Base-by-base conservation (phyloP, 768 basidiomycete species). In the Mycena albidolilacea region DNA sequence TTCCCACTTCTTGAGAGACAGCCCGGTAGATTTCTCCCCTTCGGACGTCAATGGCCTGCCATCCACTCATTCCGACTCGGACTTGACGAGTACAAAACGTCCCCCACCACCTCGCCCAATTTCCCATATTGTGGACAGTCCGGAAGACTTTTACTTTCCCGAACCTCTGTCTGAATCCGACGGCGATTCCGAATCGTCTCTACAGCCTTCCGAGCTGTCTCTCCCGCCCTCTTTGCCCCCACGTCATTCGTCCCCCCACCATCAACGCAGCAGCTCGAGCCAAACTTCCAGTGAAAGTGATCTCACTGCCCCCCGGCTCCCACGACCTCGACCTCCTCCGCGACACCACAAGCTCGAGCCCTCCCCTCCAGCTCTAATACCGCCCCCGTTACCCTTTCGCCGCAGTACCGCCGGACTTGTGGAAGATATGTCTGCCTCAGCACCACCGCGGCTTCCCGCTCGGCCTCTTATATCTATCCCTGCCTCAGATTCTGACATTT, bases 341-440 rank as follows among this genome's bases (percentile, higher is more conserved):
- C 78, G 84, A 59, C 80, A 81, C 37, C 80, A 78, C 59, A 74
- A 69, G 17, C 64, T 70, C 23, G 74, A 79, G 71, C 64, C 79
- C 61, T 73, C 79, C 72, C 66, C 23, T 54, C 52, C 80, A 73
- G 12, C 75, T 69, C 58, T 72, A 19, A 73, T 81, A 37, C 85
- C 41, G 14, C 86, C 90, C 10, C 88, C 88, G 10, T 81, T 88
- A 37, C 89, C 89, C 17, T 75, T 82, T 9, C 86, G 90, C 57
- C 82, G 86, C 23, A 78, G 74, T 59, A 84, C 81, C 6, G 62
- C 79, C 50, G 64, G 74, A 14, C 70, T 69, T 30, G 43, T 69
- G 23, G 80, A 81, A 68, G 75, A 78, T 10, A 63, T 23, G 52
- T 23, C 52, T 30, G 23, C 23, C 9, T 68, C 77, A 10, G 64